Evolutionary conservation across 2,329 filamentous ascomycete genomes (phyloP), one percentile per base, ranked within the genome.

Genomic region (Alternaria sp.): DNA sequence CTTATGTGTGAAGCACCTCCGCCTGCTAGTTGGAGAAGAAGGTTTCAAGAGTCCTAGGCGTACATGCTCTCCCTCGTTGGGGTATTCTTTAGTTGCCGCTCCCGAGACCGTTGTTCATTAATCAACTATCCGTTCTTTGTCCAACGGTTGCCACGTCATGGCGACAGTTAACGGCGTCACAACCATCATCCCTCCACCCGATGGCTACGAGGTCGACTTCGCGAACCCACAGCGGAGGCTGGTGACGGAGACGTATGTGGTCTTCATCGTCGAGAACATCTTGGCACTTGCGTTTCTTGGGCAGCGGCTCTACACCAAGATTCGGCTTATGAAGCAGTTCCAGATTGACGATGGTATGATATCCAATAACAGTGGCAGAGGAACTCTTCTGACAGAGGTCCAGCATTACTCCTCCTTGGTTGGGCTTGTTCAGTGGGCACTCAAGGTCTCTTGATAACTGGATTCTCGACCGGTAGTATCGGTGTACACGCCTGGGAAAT

Each of bases 181-280:
- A 18, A 65, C 63, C 5, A 20, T 67, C 4, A 46, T 78, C 14
- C 65, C 70, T 18, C 63, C 75, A n/a, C 74, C 75, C 0, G 56
- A 65, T 10, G 74, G 72, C 14, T 78, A 76, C 58, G 55, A 69
- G 9, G 74, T 77, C 23, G 60, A 77, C 58, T 77, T 76, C 55
- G 71, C 64, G 12, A 69, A 76, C 20, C 75, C 75, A 4, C 59
- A 63, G 25, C 61, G 69, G 6, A 64, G 64, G 49, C 62, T 65
- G 18, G 58, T 71, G n/a, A 47, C 46, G 4, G 49, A 65, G 11
- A 50, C 70, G 4, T 78, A 76, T 51, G 59, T 60, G 8, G 54
- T 77, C 2, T 64, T 67, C 20, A 70, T 61, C 2, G 60, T 75
- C 7, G 72, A 73, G 15, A 70, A 67, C 20, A 43, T 68, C 7